Conservation (phyloP, 306 rosid genomes). For the Vigna radiata region DNA sequence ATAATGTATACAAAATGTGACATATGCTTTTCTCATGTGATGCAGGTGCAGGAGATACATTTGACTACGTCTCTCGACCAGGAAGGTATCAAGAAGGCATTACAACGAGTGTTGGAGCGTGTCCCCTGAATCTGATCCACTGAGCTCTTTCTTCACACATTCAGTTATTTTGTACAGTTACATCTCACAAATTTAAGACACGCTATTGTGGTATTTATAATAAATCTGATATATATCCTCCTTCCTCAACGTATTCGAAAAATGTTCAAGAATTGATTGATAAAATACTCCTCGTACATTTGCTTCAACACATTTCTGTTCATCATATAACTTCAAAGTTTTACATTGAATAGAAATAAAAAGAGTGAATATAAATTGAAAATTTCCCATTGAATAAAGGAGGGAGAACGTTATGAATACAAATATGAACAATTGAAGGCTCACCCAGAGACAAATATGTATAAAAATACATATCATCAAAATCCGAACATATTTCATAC, state of each 20-base stretch:
- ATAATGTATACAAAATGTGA: background rate
- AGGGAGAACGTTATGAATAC: no score
- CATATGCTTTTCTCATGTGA: background rate
- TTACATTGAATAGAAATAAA: no score
- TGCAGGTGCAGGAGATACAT: conserved; percentile 88
- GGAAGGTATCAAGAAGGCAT: conserved; percentile 85
- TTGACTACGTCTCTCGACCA: conserved; percentile 89
- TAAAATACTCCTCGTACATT: conserved; percentile 11
- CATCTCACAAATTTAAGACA: conserved; percentile 3
- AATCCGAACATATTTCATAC: no score
- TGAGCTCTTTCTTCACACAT: background rate
- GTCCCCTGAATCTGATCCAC: conserved; percentile 63
- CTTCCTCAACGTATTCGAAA: background rate
- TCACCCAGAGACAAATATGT: no score
- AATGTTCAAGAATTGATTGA: conserved; percentile 13
- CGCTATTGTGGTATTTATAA: background rate
- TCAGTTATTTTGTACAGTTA: conserved; percentile 40
- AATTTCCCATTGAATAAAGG: no score
- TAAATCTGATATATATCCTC: background rate
- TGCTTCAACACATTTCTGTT: background rate
- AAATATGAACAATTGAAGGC: no score
- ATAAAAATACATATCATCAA: no score
- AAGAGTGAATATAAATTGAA: no score
- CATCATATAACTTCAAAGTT: no score
- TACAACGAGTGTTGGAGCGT: conserved; percentile 91